Evolutionary conservation across 306 rosid species (phyloP).

Genomic region (Adenanthera pavonina): DNA sequence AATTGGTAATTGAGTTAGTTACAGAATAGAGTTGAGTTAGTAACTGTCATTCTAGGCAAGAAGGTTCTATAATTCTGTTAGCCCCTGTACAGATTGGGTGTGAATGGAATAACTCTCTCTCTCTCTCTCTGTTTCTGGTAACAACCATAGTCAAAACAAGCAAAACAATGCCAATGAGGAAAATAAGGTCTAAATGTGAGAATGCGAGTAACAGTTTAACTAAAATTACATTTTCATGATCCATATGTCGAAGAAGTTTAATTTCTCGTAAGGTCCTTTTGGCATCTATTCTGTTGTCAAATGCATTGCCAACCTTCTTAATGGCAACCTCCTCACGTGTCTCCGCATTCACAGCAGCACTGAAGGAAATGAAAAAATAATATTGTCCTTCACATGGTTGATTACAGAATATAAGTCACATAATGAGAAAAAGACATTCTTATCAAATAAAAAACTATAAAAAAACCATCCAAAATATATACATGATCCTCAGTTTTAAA

Average conservation of each 20-base stretch:
- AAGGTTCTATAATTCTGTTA: too few relatives aligned
- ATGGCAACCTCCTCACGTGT: constrained; percentile 92
- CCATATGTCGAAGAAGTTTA: constrained; percentile 94
- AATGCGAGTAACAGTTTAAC: constrained; percentile 10
- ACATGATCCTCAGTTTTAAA: constrained; percentile 5
- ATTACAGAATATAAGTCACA: constrained; percentile 43
- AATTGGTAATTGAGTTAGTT: too few relatives aligned
- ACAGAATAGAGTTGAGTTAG: too few relatives aligned
- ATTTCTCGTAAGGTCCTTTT: constrained; percentile 94
- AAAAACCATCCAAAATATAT: constrained; percentile 24
- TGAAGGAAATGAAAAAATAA: constrained; percentile 54
- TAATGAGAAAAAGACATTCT: constrained; percentile 32
- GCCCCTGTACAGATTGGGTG: too few relatives aligned
- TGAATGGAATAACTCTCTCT: too few relatives aligned
- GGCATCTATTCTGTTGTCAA: constrained; percentile 96
- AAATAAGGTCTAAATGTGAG: constrained; percentile 5
- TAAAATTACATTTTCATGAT: constrained; percentile 85
- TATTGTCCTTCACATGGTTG: constrained; percentile 44
- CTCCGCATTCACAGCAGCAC: constrained; percentile 95
- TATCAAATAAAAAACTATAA: constrained; percentile 25
- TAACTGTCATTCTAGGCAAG: too few relatives aligned
- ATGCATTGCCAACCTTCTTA: constrained; percentile 98
- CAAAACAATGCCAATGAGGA: constrained; percentile 7
- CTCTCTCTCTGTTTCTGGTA: too few relatives aligned
- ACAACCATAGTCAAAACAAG: not conserved